phyloP scores from a whole-genome alignment of 106 monocot species.

The Triglochin maritima region DNA sequence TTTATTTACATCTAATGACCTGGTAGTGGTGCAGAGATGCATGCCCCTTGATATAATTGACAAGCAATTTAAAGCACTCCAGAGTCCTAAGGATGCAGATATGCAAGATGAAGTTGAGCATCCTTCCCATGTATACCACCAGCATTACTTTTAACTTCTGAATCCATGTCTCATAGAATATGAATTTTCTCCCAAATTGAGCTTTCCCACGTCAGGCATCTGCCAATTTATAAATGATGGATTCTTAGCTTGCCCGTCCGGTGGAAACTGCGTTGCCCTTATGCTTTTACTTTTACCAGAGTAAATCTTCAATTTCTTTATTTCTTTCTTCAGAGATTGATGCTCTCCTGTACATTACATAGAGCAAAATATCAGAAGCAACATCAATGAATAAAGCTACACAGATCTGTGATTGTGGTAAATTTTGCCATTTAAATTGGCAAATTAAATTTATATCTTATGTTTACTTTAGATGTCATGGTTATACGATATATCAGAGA shows the following conservation, averaged over 20 bases:
- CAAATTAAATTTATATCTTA: no score
- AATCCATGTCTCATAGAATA: neutral
- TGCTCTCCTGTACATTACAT: conserved; percentile 2
- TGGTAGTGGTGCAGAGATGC: neutral
- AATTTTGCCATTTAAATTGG: no score
- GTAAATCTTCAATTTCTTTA: neutral
- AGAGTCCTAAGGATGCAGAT: conserved; percentile 4
- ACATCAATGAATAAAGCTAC: neutral
- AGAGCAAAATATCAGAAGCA: neutral
- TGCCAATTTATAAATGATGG: neutral
- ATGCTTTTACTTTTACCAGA: neutral
- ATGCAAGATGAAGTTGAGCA: neutral
- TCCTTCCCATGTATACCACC: neutral
- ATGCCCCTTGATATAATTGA: neutral
- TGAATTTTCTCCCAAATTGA: neutral
- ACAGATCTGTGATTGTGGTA: no score
- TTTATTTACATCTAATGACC: neutral
- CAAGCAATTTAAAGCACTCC: neutral
- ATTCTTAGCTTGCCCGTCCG: neutral
- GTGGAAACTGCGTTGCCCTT: neutral
- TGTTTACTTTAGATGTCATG: no score
- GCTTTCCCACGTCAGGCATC: neutral
- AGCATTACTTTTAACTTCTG: neutral
- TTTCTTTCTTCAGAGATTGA: conserved; percentile 8
- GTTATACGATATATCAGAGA: no score